Base-by-base conservation (phyloP, 2,329 filamentous ascomycete species). In the Phialemoniopsis sp. region DNA sequence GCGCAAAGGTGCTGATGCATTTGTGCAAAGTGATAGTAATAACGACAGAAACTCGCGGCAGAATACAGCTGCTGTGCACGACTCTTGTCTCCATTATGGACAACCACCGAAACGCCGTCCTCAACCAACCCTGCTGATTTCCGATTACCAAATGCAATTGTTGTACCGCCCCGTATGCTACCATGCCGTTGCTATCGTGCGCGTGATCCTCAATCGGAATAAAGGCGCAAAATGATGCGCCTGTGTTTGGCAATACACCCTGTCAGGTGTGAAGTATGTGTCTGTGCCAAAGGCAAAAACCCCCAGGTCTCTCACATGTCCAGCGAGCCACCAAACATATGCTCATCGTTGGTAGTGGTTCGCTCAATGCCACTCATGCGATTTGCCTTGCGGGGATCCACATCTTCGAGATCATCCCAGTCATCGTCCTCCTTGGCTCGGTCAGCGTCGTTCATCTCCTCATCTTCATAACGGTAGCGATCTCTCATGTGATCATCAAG, bases 401-500 rank as follows among this genome's bases (percentile, higher is more conserved):
- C 55, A 45, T 80, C 78, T 43, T 75, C 67, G 40, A 78, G 50
- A 47, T 78, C 78, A 46, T 82, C 75, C 76, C 76, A 79, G 44
- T 77, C 74, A 54, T 28, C 53, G 57, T 40, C 64, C 57, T 51
- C 60, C 53, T 48, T 56, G 48, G 41, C 55, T 39, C 64, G 50
- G 29, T 56, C 62, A 29, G 65, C 70, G 46, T 82, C 76, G 41
- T 77, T 70, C 78, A 82, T 81, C 37, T 74, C 68, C 35, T 78
- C 70, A 37, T 73, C 48, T 32, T 50, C 67, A 39, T 60, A 63
- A 43, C 66, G 55, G 39, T 58, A 53, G 37, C 70, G 66, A 44
- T 72, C 72, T 41, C 67, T 64, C 80, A 88, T 89, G 49, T 93
- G 84, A 46, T 91, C 88, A 38, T 97, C 90, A 40, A 98, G 82